Evolutionary conservation across 2,329 filamentous ascomycete genomes (phyloP), one percentile per base, ranked within the genome.

Genomic region (Beauveria asiatica): DNA sequence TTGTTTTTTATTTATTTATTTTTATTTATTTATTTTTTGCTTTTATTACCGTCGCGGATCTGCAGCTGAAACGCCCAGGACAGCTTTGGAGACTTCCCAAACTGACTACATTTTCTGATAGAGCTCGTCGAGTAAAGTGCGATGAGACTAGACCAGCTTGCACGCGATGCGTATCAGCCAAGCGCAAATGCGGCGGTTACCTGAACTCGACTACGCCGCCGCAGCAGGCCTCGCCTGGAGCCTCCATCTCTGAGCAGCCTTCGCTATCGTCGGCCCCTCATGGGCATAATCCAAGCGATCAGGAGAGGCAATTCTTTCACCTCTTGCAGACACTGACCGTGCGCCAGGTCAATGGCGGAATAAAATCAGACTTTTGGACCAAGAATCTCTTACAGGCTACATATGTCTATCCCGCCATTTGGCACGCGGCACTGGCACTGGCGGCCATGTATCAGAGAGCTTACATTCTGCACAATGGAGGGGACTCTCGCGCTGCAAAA

Each of bases 111-210:
- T 3, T 50, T 6, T 23, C 6, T 13, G 11, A 37, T 16, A 61
- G 59, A 25, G 44, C 13, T 45, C 52, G 59, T 3, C 45, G 46
- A 1, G 39, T 61, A 37, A 61, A 61, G 23, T 61, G 59, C 39
- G 59, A 61, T 25, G 59, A 61, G 19, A 23, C 59, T 3, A 61
- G 52, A 16, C 59, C 59, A 23, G 37, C 46, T 6, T 61, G 59
- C 37, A 21, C 52, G 3, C 52, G 53, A 11, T 61, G 59, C 17
- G 37, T 39, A 25, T 50, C 53, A 2, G 21, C 59, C 37, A 44
- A 49, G 37, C 51, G 59, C n/a, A 45, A 46, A 39, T 61, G 59
- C 10, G 52, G 42, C 7, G 58, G 52, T 39, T 61, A 61, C 30
- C 23, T 45, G 2, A 2, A 16, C 3, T n/a, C 27, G 6, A 33